phyloP scores from a whole-genome alignment of 805 yeast genomes.

The Candida ovalis region DNA sequence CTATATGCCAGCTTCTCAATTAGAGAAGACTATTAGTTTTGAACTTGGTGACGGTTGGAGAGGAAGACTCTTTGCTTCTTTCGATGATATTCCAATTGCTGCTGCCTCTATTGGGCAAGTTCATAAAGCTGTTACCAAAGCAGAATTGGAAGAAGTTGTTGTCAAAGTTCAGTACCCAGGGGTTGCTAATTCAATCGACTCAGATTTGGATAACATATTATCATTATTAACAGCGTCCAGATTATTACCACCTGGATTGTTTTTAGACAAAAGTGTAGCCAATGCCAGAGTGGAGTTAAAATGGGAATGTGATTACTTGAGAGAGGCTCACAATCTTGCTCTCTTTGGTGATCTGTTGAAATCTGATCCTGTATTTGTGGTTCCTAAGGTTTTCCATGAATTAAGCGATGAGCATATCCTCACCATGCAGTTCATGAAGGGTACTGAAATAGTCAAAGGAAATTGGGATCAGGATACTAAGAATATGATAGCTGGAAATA shows the following conservation, averaged over 20 bases:
- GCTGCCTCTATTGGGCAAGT: conserved; percentile 99
- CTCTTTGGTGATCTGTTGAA: conserved; percentile 60
- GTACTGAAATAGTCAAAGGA: conserved; percentile 76
- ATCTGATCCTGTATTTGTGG: conserved; percentile 62
- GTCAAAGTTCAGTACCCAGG: conserved; percentile 98
- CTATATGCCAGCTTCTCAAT: conserved; percentile 92
- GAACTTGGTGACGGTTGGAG: conserved; percentile 86
- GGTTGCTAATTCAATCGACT: conserved; percentile 87
- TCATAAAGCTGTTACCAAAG: conserved; percentile 69
- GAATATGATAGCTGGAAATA: conserved; percentile 77
- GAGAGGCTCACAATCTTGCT: conserved; percentile 79
- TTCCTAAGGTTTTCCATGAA: conserved; percentile 77
- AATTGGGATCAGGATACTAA: conserved; percentile 68
- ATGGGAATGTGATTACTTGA: conserved; percentile 95
- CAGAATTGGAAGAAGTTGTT: conserved; percentile 69
- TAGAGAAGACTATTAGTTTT: conserved; percentile 64
- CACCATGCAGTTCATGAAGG: conserved; percentile 87
- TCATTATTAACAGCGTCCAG: conserved; percentile 82
- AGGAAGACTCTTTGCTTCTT: conserved; percentile 55
- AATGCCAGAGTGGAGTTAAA: conserved; percentile 90
- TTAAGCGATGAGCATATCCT: conserved; percentile 78
- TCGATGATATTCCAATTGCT: conserved; percentile 88
- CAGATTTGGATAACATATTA: conserved; percentile 83
- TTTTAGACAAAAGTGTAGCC: conserved; percentile 85
- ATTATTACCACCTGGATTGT: conserved; percentile 85